Evolutionary conservation across 2,329 filamentous ascomycete species (phyloP).

Genomic region (Zymoseptoria ardabiliae): DNA sequence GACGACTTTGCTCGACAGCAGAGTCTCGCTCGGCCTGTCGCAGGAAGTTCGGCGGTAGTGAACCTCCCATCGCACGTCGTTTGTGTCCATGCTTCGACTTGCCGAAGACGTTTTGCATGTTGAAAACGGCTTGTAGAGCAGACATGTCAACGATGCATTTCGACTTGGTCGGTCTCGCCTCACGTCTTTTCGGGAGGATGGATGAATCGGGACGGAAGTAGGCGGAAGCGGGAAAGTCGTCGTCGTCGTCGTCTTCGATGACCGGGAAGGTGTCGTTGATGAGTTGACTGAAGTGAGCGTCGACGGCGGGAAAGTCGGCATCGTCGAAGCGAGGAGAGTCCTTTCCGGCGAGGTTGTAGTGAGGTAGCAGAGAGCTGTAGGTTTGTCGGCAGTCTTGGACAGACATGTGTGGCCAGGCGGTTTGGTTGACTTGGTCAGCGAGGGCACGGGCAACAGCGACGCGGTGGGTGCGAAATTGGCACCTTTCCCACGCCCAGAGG

Average conservation of each 20-base stretch:
- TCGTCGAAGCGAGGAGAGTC: constrained; percentile 3
- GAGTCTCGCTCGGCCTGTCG: neutral
- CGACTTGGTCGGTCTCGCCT: neutral
- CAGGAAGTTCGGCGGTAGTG: neutral
- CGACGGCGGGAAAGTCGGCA: constrained; percentile 4
- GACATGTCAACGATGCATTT: neutral
- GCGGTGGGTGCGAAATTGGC: constrained; percentile 15
- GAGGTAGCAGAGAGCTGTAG: constrained; percentile 14
- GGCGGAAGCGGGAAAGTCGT: neutral
- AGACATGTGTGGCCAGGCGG: constrained; percentile 11
- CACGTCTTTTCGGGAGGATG: neutral
- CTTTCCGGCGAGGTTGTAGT: constrained; percentile 12
- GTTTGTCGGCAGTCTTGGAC: constrained; percentile 12
- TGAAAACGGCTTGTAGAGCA: neutral
- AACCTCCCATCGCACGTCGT: neutral
- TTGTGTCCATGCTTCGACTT: neutral
- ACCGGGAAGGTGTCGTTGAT: constrained; percentile 9
- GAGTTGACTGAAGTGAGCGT: constrained; percentile 14
- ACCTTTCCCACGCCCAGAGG: constrained; percentile 19
- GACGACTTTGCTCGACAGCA: neutral
- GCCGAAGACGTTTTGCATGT: neutral
- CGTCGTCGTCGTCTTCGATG: neutral
- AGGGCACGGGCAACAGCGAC: constrained; percentile 13
- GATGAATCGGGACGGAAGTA: neutral
- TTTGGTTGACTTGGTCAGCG: constrained; percentile 9